Evolutionary conservation across 2,329 filamentous ascomycete genomes (phyloP).

Genomic region (Cercospora sp.): DNA sequence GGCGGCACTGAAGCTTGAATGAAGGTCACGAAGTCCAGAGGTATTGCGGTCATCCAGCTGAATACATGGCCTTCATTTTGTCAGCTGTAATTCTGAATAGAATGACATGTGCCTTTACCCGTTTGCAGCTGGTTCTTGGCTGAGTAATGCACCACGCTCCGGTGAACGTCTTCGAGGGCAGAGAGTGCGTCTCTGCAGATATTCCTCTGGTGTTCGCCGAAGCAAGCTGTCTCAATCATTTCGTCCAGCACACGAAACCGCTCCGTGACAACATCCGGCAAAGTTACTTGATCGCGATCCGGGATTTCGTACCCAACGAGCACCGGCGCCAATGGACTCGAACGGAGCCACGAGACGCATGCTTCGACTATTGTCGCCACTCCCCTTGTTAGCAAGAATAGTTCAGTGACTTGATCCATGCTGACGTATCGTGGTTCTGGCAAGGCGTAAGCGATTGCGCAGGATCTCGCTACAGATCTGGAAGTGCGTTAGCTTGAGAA

Average conservation of each 20-base stretch:
- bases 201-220: neutral
- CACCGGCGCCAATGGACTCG: constrained; percentile 20
- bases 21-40: constrained; percentile 21
- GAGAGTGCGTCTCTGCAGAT: constrained; percentile 12
- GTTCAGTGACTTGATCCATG: constrained; percentile 30
- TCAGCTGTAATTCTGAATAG: neutral
- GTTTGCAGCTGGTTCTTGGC: constrained; percentile 10
- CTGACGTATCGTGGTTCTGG: constrained; percentile 20
- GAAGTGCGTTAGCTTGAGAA: neutral
- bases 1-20: constrained; percentile 24
- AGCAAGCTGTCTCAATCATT: constrained; percentile 10
- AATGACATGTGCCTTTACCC: neutral
- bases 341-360: constrained; percentile 17
- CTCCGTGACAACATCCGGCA: constrained; percentile 6
- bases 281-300: constrained; percentile 8
- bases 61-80: constrained; percentile 14
- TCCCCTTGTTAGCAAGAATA: constrained; percentile 28
- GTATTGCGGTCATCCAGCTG: constrained; percentile 21
- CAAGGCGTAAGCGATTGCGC: constrained; percentile 21
- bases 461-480: constrained; percentile 23
- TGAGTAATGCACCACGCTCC: constrained; percentile 12
- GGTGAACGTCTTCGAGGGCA: constrained; percentile 10
- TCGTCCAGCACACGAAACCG: constrained; percentile 12
- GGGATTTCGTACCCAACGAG: constrained; percentile 15
- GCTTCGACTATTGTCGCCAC: constrained; percentile 24